Conservation (phyloP, 805 yeast genomes). For the Saccharomycopsis capsularis region DNA sequence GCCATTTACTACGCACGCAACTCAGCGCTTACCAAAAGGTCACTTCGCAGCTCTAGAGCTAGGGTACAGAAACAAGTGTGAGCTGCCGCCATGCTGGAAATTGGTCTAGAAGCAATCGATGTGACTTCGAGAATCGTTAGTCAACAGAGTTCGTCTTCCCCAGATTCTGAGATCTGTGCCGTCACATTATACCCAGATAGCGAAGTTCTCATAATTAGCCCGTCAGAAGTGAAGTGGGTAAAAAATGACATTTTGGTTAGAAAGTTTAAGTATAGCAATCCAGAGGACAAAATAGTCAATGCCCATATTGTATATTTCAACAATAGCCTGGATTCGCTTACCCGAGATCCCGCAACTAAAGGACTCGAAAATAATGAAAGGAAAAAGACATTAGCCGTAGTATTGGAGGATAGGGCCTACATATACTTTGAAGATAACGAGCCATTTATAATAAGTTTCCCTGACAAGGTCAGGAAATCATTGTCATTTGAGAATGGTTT, state of each 20-base stretch:
- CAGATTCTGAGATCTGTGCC: neutral
- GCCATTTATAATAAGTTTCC: constrained; percentile 55
- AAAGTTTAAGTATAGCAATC: constrained; percentile 9
- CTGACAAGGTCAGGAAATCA: constrained; percentile 56
- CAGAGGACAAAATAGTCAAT: constrained; percentile 8
- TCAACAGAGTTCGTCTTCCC: neutral
- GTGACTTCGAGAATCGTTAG: neutral
- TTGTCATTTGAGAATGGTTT: constrained; percentile 64
- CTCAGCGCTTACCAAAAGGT: too few relatives aligned
- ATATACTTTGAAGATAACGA: constrained; percentile 58
- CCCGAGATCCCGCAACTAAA: too few relatives aligned
- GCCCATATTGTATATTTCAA: constrained; percentile 16
- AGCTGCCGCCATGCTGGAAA: neutral
- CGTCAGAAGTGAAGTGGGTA: constrained; percentile 13
- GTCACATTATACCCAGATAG: constrained; percentile 6
- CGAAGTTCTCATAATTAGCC: constrained; percentile 5
- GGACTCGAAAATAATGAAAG: neutral
- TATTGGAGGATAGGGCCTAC: constrained; percentile 52
- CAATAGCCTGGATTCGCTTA: neutral
- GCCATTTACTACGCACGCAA: too few relatives aligned
- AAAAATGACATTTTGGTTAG: constrained; percentile 17
- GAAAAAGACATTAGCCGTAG: constrained; percentile 47
- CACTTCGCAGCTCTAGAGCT: too few relatives aligned
- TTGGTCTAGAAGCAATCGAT: neutral
- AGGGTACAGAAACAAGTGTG: too few relatives aligned